These are phyloP conservation scores for Ceratocystis smalleyi DNA, from an alignment of 2,329 filamentous ascomycete genomes.

Conservation along the genomic window DNA sequence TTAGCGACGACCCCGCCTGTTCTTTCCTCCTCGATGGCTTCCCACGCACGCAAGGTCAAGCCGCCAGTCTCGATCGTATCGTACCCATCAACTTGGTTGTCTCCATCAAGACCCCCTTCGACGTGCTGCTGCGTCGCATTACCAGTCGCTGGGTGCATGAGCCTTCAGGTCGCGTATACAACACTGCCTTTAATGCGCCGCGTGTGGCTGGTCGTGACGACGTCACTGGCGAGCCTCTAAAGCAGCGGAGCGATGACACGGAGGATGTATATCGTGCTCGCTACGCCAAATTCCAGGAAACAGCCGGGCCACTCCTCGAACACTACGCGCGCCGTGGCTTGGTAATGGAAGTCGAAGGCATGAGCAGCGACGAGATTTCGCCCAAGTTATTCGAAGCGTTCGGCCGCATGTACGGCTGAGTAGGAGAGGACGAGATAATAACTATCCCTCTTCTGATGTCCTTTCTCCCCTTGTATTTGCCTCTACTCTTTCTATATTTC, in stretches of 20 bases:
- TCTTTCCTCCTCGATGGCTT: constrained; percentile 96
- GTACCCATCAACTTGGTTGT: constrained; percentile 93
- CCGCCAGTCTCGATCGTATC: constrained; percentile 57
- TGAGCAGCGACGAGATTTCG: constrained; percentile 87
- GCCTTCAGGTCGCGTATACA: constrained; percentile 83
- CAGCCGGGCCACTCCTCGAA: constrained; percentile 67
- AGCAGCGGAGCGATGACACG: constrained; percentile 71
- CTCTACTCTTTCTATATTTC: background rate
- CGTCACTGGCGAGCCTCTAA: constrained; percentile 72
- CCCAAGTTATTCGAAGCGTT: constrained; percentile 79
- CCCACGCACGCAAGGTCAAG: constrained; percentile 73
- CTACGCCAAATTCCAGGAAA: constrained; percentile 72
- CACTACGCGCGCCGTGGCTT: constrained; percentile 78
- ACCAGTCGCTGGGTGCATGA: constrained; percentile 87
- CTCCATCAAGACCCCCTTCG: constrained; percentile 67
- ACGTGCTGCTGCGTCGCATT: constrained; percentile 79
- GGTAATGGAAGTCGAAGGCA: constrained; percentile 71
- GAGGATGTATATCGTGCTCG: constrained; percentile 72
- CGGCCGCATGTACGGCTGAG: constrained; percentile 31
- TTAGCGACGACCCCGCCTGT: constrained; percentile 55
- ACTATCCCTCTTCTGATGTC: no score
- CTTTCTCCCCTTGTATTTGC: background rate
- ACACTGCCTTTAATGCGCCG: constrained; percentile 81
- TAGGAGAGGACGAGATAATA: no score
- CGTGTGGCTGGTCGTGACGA: constrained; percentile 71